Evolutionary conservation across 768 basidiomycete genomes (phyloP).

Genomic region (Mycena epipterygia): DNA sequence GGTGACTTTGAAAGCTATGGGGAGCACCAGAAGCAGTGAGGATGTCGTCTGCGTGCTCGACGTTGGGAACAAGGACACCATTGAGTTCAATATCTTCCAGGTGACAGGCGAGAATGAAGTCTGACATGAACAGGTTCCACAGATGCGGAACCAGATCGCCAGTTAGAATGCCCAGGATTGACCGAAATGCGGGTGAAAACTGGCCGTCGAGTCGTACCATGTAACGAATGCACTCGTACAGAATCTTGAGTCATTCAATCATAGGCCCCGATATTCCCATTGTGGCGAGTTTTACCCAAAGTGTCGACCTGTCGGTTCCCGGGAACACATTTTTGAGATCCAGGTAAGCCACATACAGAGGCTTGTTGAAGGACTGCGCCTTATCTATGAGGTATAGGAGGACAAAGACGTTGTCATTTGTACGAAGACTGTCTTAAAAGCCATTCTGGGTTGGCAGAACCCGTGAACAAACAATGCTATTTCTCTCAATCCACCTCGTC

Average conservation of each 20-base stretch:
- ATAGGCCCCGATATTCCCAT: neutral
- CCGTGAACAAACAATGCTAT: too few relatives aligned
- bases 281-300: constrained; percentile 9
- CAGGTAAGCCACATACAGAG: constrained; percentile 5
- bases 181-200: too few relatives aligned
- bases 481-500: too few relatives aligned
- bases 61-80: neutral
- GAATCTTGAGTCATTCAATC: too few relatives aligned
- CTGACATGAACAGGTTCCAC: neutral
- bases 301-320: too few relatives aligned
- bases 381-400: neutral
- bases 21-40: neutral
- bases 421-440: neutral
- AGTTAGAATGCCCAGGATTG: too few relatives aligned
- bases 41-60: constrained; percentile 14
- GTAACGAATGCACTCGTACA: too few relatives aligned
- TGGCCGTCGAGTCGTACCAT: too few relatives aligned
- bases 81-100: neutral
- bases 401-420: constrained; percentile 10
- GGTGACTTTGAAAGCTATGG: constrained; percentile 9
- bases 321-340: neutral
- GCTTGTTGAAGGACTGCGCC: neutral
- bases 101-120: neutral
- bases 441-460: neutral
- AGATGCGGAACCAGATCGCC: too few relatives aligned